phyloP scores from a whole-genome alignment of 305 asterid species.

The Plantago rigida region DNA sequence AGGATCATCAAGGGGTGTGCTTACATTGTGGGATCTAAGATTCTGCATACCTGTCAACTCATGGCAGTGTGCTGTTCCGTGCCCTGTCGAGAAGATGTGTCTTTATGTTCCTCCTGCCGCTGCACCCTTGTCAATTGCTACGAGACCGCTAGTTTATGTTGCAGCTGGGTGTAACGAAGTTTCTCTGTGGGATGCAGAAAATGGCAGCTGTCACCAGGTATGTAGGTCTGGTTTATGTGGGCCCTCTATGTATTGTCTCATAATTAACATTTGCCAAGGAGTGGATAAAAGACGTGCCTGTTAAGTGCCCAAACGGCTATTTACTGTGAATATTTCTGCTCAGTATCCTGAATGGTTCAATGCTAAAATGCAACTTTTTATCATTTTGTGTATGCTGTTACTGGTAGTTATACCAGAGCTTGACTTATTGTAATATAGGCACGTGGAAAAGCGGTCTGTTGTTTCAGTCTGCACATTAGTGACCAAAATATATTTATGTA shows the following conservation, averaged over 20 bases:
- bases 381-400: background rate
- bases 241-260: background rate
- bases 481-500: constrained; percentile 18
- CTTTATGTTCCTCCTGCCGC: constrained; percentile 83
- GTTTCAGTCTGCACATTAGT: constrained; percentile 1
- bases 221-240: constrained; percentile 12
- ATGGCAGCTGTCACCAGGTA: constrained; percentile 99
- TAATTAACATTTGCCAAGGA: background rate
- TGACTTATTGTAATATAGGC: background rate
- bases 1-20: constrained; percentile 95
- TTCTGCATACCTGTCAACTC: constrained; percentile 91
- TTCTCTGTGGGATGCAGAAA: constrained; percentile 98
- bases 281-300: background rate
- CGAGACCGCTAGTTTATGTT: constrained; percentile 89
- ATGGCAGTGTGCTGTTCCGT: constrained; percentile 77
- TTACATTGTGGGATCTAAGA: constrained; percentile 96
- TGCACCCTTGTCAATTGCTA: constrained; percentile 66
- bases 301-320: no score
- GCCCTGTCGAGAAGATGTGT: constrained; percentile 86
- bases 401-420: background rate
- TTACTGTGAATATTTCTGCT: background rate
- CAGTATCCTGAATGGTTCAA: background rate
- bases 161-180: constrained; percentile 98
- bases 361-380: no score
- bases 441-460: background rate